phyloP scores from a whole-genome alignment of 495 filamentous ascomycete species.

The Penicillium coffeae region DNA sequence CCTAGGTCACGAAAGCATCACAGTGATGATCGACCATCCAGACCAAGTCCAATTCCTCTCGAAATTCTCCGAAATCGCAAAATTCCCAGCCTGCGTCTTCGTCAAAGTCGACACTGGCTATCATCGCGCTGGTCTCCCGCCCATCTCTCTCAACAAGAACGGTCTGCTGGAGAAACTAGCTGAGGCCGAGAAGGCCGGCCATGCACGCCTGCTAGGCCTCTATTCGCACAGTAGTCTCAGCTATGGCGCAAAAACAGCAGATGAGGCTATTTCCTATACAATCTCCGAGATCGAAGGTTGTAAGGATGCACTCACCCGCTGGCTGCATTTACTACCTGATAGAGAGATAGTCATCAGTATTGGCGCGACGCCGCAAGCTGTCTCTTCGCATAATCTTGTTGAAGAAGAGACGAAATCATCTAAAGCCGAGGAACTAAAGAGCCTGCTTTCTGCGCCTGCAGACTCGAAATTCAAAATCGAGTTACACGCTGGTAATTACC shows the following conservation, averaged over 20 bases:
- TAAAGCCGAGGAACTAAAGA: too few relatives aligned
- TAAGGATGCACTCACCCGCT: conserved; percentile 40
- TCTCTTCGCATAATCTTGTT: conserved; percentile 48
- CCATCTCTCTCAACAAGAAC: conserved; percentile 46
- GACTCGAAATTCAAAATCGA: conserved; percentile 47
- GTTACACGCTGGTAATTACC: conserved; percentile 70
- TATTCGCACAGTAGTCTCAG: conserved; percentile 80
- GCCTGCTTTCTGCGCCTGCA: conserved; percentile 19
- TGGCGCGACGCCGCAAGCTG: conserved; percentile 78
- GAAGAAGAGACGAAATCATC: background rate
- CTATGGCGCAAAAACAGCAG: conserved; percentile 51
- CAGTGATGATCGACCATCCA: conserved; percentile 70
- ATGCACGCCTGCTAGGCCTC: conserved; percentile 55
- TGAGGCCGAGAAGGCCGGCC: conserved; percentile 30
- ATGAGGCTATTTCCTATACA: conserved; percentile 55
- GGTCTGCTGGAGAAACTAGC: conserved; percentile 49
- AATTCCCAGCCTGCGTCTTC: conserved; percentile 52
- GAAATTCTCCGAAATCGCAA: conserved; percentile 31
- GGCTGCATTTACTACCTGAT: conserved; percentile 25
- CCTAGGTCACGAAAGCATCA: conserved; percentile 52
- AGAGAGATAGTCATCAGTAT: conserved; percentile 61
- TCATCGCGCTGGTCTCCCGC: conserved; percentile 66
- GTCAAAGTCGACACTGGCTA: conserved; percentile 79
- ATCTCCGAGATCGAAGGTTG: conserved; percentile 59
- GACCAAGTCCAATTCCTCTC: conserved; percentile 52